phyloP scores from a whole-genome alignment of 495 filamentous ascomycete species.

The Neurospora tetrasperma region DNA sequence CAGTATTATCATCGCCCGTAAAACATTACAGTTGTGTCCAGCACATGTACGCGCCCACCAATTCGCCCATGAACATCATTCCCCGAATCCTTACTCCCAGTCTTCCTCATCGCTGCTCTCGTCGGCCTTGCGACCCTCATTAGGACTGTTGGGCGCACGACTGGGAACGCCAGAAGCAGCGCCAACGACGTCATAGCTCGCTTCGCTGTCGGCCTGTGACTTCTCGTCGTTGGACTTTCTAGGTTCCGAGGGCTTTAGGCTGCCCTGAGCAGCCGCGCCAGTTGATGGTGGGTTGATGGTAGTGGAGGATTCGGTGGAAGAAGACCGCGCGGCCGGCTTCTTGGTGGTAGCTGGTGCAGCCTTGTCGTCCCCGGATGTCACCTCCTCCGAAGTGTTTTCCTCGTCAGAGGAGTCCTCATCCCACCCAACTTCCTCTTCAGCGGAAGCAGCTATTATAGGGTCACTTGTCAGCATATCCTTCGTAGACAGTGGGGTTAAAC shows the following conservation, averaged over 20 bases:
- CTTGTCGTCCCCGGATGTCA: constrained; percentile 24
- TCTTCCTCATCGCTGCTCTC: constrained; percentile 49
- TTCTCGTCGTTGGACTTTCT: constrained; percentile 80
- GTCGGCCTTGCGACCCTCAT: constrained; percentile 40
- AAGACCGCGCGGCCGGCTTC: constrained; percentile 23
- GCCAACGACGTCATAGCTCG: constrained; percentile 85
- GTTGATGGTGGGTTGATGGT: constrained; percentile 37
- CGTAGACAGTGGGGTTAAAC: background rate
- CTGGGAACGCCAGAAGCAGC: constrained; percentile 66
- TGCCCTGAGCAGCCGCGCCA: constrained; percentile 12
- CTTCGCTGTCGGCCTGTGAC: constrained; percentile 77
- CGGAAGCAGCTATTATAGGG: constrained; percentile 37
- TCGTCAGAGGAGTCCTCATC: constrained; percentile 48
- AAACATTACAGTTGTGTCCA: constrained; percentile 2
- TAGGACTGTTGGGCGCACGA: constrained; percentile 62
- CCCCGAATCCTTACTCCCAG: constrained; percentile 56
- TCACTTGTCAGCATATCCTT: constrained; percentile 19
- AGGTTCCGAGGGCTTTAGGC: constrained; percentile 50
- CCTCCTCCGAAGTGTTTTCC: constrained; percentile 9
- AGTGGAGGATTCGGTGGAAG: constrained; percentile 40
- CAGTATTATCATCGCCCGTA: background rate
- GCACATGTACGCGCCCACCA: background rate
- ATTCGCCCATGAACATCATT: background rate
- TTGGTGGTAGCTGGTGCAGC: constrained; percentile 11
- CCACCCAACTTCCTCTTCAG: constrained; percentile 75